Percentiles rank a stretch among this genome's conserved stretches.
phyloP scores from a whole-genome alignment of 1,284 basidiomycete species.

The Meripilus lineatus region DNA sequence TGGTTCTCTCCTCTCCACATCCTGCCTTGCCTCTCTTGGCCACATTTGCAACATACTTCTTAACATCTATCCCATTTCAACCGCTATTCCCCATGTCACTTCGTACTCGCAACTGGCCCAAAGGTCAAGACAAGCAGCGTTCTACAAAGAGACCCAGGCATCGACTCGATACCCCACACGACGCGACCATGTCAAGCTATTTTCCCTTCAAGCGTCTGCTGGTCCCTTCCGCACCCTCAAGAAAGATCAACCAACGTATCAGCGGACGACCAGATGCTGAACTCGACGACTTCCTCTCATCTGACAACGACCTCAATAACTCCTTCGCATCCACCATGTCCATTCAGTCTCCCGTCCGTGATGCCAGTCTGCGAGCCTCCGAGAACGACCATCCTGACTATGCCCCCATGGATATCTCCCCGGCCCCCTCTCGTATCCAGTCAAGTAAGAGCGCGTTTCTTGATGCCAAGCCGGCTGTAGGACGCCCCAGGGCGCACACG shows the following conservation, averaged over 20 bases:
- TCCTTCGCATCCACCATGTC: conserved; percentile 80
- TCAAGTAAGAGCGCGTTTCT: conserved; percentile 10
- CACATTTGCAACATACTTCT: too few species aligned
- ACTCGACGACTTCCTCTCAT: conserved; percentile 61
- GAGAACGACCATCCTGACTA: conserved; percentile 40
- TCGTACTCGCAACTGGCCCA: too few species aligned
- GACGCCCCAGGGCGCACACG: conserved; percentile 56
- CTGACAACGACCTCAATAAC: conserved; percentile 66
- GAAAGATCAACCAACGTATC: conserved; percentile 39
- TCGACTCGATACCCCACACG: too few species aligned
- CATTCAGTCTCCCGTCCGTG: conserved; percentile 59
- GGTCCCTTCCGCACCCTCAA: conserved; percentile 45
- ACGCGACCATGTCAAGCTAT: too few species aligned
- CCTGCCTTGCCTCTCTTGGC: too few species aligned
- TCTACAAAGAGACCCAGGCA: background rate
- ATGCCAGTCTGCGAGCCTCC: conserved; percentile 38
- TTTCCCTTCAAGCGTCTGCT: conserved; percentile 49
- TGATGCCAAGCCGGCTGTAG: conserved; percentile 21
- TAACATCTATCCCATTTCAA: too few species aligned
- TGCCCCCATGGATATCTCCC: conserved; percentile 75
- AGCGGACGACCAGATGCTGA: conserved; percentile 40
- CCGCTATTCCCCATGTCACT: too few species aligned
- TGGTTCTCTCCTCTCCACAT: too few species aligned
- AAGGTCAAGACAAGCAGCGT: too few species aligned
- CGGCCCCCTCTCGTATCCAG: conserved; percentile 40